phyloP scores from a whole-genome alignment of 1,139 yeast genomes.

The Eremothecium coryli region DNA sequence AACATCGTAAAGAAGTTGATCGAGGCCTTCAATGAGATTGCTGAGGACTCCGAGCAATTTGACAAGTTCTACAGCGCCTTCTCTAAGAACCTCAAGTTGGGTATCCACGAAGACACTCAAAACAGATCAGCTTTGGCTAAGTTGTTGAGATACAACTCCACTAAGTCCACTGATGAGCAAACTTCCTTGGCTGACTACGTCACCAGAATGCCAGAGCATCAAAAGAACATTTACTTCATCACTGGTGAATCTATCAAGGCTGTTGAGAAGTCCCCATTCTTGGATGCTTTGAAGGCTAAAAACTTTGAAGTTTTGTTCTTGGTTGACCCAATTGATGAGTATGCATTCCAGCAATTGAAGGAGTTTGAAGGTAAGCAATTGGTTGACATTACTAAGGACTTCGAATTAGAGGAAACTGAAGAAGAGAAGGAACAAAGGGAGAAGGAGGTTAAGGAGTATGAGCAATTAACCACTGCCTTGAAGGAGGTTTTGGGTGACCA shows the following conservation, averaged over 20 bases:
- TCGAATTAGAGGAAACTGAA: slow-evolving; percentile 97
- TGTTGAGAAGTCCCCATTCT: slow-evolving; percentile 98
- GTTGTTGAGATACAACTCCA: slow-evolving; percentile 93
- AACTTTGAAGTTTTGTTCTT: slow-evolving; percentile 95
- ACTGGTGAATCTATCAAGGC: slow-evolving; percentile 98
- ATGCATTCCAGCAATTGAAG: slow-evolving; percentile 98
- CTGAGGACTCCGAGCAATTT: slow-evolving; percentile 98
- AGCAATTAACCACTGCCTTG: slow-evolving; percentile 88
- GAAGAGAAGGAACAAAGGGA: slow-evolving; percentile 95
- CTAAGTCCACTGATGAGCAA: slow-evolving; percentile 88
- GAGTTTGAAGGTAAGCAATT: slow-evolving; percentile 99
- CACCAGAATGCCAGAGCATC: slow-evolving; percentile 99
- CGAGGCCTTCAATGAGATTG: slow-evolving; percentile 97
- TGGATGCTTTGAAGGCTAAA: slow-evolving; percentile 97
- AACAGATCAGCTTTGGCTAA: slow-evolving; percentile 94
- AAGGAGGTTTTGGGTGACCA: slow-evolving; percentile 97
- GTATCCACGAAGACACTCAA: slow-evolving; percentile 98
- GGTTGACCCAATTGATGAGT: slow-evolving; percentile 99
- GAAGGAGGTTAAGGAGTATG: slow-evolving; percentile 84
- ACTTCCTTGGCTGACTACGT: slow-evolving; percentile 96
- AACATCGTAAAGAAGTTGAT: slow-evolving; percentile 97
- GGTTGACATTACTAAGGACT: slow-evolving; percentile 98
- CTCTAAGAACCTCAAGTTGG: slow-evolving; percentile 97
- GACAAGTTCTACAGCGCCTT: slow-evolving; percentile 98
- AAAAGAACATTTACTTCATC: slow-evolving; percentile 97